These are phyloP conservation scores for Monilinia vaccinii-corymbosi DNA, from an alignment of 2,329 filamentous ascomycete genomes.

Conservation along the genomic window DNA sequence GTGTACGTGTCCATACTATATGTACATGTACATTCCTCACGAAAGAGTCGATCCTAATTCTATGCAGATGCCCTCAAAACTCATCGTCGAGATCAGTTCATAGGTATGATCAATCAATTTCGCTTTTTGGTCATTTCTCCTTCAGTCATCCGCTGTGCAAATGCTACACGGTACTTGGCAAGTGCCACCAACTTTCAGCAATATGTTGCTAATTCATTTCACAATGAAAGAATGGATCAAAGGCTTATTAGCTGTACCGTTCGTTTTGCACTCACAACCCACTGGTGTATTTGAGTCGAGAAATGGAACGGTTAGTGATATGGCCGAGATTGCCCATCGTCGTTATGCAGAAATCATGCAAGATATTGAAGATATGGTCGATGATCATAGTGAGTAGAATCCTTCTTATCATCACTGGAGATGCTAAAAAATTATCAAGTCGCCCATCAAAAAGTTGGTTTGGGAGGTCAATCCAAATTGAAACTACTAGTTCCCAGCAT, in stretches of 20 bases:
- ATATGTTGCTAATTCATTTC: neutral
- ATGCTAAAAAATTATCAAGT: conserved; percentile 40
- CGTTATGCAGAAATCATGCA: conserved; percentile 93
- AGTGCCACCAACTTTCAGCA: neutral
- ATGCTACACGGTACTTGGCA: neutral
- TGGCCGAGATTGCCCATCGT: conserved; percentile 72
- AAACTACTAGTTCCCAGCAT: conserved; percentile 85
- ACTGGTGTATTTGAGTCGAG: conserved; percentile 72
- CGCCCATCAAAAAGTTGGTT: conserved; percentile 55
- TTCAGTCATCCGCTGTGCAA: neutral
- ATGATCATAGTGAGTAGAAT: conserved; percentile 66
- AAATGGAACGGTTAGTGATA: conserved; percentile 54
- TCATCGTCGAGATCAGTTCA: conserved; percentile 83
- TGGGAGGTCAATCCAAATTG: conserved; percentile 72
- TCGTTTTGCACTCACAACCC: conserved; percentile 92
- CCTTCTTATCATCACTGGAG: conserved; percentile 3
- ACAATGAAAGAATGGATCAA: conserved; percentile 79
- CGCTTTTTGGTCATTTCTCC: neutral
- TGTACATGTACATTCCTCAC: conserved; percentile 1
- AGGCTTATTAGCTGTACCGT: conserved; percentile 84
- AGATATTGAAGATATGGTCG: conserved; percentile 85
- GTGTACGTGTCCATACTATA: conserved; percentile 43
- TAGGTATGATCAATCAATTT: conserved; percentile 41
- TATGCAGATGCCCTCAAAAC: conserved; percentile 62
- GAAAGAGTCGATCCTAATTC: neutral